These are phyloP conservation scores for Tulasnella sp. DNA, from an alignment of 768 basidiomycete species.

Conservation along the genomic window DNA sequence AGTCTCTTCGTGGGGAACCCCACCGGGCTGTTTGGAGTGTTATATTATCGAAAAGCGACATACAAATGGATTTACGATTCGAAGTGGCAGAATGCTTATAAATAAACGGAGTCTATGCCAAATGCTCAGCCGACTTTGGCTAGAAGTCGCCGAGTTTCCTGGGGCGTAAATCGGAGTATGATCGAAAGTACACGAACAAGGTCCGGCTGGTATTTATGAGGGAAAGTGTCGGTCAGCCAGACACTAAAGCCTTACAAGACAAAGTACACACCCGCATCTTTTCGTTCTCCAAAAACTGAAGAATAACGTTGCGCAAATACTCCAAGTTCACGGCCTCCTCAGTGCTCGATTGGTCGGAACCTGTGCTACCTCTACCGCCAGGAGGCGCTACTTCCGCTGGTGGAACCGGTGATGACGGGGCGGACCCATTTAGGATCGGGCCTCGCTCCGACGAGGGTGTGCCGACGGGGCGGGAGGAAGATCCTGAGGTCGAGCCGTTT, in stretches of 20 bases:
- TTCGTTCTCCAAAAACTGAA: conserved; percentile 97
- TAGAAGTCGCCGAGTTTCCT: conserved; percentile 83
- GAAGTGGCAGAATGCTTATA: background rate
- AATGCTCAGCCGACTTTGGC: conserved; percentile 57
- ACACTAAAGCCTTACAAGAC: background rate
- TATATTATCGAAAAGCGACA: background rate
- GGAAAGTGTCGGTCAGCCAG: background rate
- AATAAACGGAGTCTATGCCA: background rate
- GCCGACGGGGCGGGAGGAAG: conserved; percentile 32
- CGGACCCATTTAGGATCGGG: conserved; percentile 4
- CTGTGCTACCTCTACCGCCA: background rate
- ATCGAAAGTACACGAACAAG: conserved; percentile 88
- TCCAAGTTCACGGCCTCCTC: conserved; percentile 95
- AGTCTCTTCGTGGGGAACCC: background rate
- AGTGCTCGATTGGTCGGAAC: conserved; percentile 37
- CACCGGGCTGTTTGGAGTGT: too few relatives aligned
- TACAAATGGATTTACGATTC: background rate
- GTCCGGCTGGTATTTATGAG: conserved; percentile 64
- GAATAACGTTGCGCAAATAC: conserved; percentile 90
- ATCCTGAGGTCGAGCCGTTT: conserved; percentile 33
- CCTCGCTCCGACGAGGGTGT: conserved; percentile 4
- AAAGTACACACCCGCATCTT: conserved; percentile 84
- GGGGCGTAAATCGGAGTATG: conserved; percentile 90
- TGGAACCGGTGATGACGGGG: conserved; percentile 1
- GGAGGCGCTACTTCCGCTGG: background rate